Conservation (phyloP, 176 grass and related monocot genomes). For the Ensete ventricosum region DNA sequence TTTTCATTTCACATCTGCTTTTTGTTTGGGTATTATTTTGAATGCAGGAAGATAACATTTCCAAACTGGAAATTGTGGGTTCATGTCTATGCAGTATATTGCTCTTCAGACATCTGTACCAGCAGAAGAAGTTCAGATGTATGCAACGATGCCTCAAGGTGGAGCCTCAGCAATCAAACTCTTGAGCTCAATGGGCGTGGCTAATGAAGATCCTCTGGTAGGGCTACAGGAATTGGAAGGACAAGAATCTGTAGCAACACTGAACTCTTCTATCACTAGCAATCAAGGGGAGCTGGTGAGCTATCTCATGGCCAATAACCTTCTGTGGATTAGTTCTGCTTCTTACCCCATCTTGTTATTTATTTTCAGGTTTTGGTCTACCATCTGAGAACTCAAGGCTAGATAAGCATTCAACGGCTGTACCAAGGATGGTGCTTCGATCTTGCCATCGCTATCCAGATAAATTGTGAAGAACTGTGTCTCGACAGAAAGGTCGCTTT, state of each 20-base stretch:
- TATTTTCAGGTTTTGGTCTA: slow-evolving; percentile 12
- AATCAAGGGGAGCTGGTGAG: slow-evolving; percentile 16
- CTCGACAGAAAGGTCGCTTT: not conserved
- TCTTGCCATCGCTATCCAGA: not conserved
- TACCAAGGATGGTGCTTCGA: not conserved
- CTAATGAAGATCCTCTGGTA: not conserved
- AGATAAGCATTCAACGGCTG: not conserved
- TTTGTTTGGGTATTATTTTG: not conserved
- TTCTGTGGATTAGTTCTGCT: not conserved
- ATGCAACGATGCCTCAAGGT: slow-evolving; percentile 20
- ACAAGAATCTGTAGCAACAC: slow-evolving; percentile 9
- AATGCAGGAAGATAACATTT: not conserved
- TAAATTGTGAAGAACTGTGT: not conserved
- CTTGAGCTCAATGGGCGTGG: not conserved
- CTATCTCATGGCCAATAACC: not conserved
- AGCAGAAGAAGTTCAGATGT: slow-evolving; percentile 48
- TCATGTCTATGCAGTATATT: slow-evolving; percentile 31
- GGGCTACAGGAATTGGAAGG: slow-evolving; percentile 2
- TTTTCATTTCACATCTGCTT: not conserved
- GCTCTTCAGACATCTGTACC: slow-evolving; percentile 40
- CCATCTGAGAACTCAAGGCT: not conserved
- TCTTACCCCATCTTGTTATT: not conserved
- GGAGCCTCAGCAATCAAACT: not conserved
- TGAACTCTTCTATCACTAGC: not conserved
- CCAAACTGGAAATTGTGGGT: slow-evolving; percentile 17